Conservation (phyloP, 2,329 filamentous ascomycete species). For the Tolypocladium inflatum region DNA sequence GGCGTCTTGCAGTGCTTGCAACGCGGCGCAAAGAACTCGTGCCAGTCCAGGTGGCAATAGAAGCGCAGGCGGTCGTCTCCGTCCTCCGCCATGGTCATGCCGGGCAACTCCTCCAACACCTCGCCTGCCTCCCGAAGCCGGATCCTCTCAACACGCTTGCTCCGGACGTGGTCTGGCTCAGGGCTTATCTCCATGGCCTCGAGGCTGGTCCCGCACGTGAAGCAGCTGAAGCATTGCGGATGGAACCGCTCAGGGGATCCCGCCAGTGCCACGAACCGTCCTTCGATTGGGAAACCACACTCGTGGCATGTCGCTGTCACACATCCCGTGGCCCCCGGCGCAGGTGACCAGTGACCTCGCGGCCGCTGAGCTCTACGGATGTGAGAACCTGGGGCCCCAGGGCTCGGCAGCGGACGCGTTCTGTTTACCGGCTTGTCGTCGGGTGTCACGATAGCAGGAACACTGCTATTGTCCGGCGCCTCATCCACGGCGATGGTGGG, state of each 20-base stretch:
- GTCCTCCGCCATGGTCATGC: constrained; percentile 58
- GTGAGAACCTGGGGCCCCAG: constrained; percentile 23
- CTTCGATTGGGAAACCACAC: constrained; percentile 76
- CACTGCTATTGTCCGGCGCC: constrained; percentile 21
- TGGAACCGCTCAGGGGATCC: constrained; percentile 73
- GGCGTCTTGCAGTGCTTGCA: constrained; percentile 96
- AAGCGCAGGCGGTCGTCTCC: constrained; percentile 70
- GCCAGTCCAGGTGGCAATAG: constrained; percentile 98
- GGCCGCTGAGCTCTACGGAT: constrained; percentile 29
- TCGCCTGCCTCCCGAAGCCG: constrained; percentile 48
- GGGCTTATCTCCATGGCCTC: constrained; percentile 96
- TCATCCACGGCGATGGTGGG: constrained; percentile 41
- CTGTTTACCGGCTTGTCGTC: constrained; percentile 21
- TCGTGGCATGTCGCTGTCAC: constrained; percentile 71
- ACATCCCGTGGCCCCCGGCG: constrained; percentile 34
- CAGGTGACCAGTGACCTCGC: constrained; percentile 51
- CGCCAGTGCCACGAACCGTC: constrained; percentile 77
- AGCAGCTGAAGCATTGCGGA: constrained; percentile 85
- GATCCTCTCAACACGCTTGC: constrained; percentile 66
- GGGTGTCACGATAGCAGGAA: constrained; percentile 39
- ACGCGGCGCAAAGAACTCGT: constrained; percentile 83
- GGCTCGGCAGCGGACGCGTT: constrained; percentile 33
- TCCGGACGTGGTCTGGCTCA: constrained; percentile 66
- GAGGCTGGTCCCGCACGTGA: constrained; percentile 75
- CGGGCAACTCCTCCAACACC: constrained; percentile 51